These are phyloP conservation scores for Lasiodiplodia sp. DNA, from an alignment of 2,329 filamentous ascomycete species.

Conservation along the genomic window DNA sequence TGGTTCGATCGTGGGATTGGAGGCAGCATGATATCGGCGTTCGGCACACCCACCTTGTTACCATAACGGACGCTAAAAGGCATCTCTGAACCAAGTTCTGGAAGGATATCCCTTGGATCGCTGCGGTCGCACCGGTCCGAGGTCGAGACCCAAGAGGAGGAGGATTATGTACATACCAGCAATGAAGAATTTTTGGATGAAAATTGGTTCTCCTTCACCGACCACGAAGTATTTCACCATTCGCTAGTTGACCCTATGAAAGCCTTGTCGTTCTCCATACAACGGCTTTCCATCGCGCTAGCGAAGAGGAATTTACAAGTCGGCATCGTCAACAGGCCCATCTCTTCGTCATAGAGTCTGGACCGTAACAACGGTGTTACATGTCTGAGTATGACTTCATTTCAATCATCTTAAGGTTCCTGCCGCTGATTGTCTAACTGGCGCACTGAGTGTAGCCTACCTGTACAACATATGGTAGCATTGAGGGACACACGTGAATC, in stretches of 20 bases:
- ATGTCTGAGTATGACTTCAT: slow-evolving; percentile 29
- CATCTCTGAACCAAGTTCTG: slow-evolving; percentile 86
- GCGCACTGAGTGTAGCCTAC: background rate
- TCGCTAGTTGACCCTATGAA: slow-evolving; percentile 5
- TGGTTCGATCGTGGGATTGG: slow-evolving; percentile 73
- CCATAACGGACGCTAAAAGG: slow-evolving; percentile 93
- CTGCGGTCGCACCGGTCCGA: slow-evolving; percentile 23
- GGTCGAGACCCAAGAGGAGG: slow-evolving; percentile 35
- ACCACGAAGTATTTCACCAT: background rate
- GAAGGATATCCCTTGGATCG: slow-evolving; percentile 47
- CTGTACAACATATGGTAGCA: background rate
- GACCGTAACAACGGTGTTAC: slow-evolving; percentile 50
- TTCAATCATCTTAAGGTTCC: background rate
- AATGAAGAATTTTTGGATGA: background rate
- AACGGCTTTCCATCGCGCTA: slow-evolving; percentile 22
- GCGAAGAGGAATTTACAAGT: slow-evolving; percentile 13
- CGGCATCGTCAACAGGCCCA: slow-evolving; percentile 30
- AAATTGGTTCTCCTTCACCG: slow-evolving; percentile 5
- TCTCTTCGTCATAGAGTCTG: slow-evolving; percentile 36
- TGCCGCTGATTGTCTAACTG: background rate
- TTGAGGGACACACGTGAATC: background rate
- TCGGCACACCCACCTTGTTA: slow-evolving; percentile 99
- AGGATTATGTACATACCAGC: slow-evolving; percentile 17
- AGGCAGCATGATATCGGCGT: slow-evolving; percentile 95
- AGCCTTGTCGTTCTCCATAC: slow-evolving; percentile 19